Evolutionary conservation across 148 eudicot genomes (phyloP).

Genomic region (Dianthus caryophyllus): DNA sequence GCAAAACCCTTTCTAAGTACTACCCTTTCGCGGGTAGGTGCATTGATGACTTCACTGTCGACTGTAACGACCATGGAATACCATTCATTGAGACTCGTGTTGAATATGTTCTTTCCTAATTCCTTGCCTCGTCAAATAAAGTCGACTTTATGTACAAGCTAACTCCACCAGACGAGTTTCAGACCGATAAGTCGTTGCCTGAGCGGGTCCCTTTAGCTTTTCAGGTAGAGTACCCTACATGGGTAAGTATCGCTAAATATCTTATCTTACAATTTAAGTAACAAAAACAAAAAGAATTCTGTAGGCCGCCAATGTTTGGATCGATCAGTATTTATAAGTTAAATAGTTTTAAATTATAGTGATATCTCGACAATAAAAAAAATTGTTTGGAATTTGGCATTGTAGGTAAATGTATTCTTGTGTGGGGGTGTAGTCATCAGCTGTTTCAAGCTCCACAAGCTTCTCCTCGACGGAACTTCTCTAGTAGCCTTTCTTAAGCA

Average conservation of each 20-base stretch:
- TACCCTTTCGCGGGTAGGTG: conserved; percentile 19
- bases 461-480: conserved; percentile 13
- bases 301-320: too few species aligned
- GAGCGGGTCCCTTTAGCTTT: neutral
- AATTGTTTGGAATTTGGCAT: too few species aligned
- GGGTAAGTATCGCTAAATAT: too few species aligned
- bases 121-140: neutral
- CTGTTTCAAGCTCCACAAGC: conserved; percentile 15
- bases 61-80: conserved; percentile 15
- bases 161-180: neutral
- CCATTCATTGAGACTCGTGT: conserved; percentile 9
- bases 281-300: too few species aligned
- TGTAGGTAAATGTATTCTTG: conserved; percentile 12
- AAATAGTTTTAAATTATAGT: too few species aligned
- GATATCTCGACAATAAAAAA: too few species aligned
- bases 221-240: neutral
- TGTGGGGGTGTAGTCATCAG: conserved; percentile 23
- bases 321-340: too few species aligned
- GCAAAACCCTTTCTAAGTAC: conserved; percentile 7
- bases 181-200: neutral
- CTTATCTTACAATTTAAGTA: too few species aligned
- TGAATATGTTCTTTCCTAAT: conserved; percentile 4
- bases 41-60: conserved; percentile 9
- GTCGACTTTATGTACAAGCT: neutral
- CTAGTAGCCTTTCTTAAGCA: conserved; percentile 11